These are phyloP conservation scores for Daldinia sp. DNA, from an alignment of 2,329 filamentous ascomycete species.

Conservation along the genomic window DNA sequence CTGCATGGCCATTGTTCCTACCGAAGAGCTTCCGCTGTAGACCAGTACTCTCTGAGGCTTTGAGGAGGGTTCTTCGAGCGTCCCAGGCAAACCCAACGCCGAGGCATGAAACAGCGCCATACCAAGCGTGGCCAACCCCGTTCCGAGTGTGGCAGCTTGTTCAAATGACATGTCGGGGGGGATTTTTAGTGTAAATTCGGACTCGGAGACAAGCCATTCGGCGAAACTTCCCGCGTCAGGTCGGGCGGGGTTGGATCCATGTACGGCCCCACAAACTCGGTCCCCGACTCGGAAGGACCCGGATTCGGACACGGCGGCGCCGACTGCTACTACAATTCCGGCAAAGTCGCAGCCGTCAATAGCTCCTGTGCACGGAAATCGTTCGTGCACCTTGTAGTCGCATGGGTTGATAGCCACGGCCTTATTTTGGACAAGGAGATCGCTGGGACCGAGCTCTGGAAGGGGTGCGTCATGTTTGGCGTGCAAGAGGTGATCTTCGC, in stretches of 20 bases:
- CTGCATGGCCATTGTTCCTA: constrained; percentile 6
- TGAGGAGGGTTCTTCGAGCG: not conserved
- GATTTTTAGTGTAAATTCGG: not conserved
- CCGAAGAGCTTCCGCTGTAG: constrained; percentile 3
- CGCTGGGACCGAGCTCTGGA: constrained; percentile 33
- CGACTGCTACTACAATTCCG: constrained; percentile 41
- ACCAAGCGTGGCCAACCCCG: not conserved
- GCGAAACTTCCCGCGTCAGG: constrained; percentile 34
- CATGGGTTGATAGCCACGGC: constrained; percentile 45
- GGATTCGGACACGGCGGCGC: not conserved
- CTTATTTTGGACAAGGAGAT: constrained; percentile 33
- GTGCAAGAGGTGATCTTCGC: not conserved
- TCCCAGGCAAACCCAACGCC: not conserved
- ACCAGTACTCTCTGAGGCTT: not conserved
- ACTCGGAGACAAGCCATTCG: constrained; percentile 3
- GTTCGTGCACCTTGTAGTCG: constrained; percentile 42
- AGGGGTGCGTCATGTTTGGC: constrained; percentile 1
- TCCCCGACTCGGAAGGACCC: constrained; percentile 51
- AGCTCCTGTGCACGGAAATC: constrained; percentile 31
- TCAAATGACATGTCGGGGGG: not conserved
- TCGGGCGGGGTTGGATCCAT: constrained; percentile 7
- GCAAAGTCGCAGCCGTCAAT: constrained; percentile 45
- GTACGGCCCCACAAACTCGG: constrained; percentile 50
- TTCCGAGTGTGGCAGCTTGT: constrained; percentile 4
- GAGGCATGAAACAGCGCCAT: not conserved